These are phyloP conservation scores for Trichosporon ovoides DNA, from an alignment of 1,284 basidiomycete species.

Conservation along the genomic window DNA sequence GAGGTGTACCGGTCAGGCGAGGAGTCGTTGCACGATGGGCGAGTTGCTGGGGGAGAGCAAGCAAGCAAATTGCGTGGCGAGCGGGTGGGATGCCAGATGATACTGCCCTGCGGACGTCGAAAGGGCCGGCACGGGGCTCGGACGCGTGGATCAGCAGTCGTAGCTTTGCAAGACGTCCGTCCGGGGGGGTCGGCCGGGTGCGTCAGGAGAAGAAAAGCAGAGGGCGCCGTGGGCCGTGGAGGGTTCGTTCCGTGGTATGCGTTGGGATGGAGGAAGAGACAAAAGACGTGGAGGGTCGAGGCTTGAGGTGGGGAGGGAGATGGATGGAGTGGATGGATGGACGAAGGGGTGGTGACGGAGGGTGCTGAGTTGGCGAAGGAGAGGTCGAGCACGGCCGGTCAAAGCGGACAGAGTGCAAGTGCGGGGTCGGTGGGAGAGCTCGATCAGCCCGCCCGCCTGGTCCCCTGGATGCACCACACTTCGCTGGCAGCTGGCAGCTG, in stretches of 20 bases:
- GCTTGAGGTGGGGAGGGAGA: neutral
- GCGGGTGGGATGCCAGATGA: neutral
- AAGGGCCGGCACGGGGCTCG: neutral
- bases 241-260: neutral
- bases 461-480: neutral
- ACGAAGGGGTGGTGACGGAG: neutral
- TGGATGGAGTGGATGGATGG: neutral
- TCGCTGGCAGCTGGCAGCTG: neutral
- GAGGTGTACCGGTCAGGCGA: neutral
- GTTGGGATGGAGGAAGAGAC: neutral
- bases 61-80: constrained; percentile 4
- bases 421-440: no score
- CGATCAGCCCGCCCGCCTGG: no score
- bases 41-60: neutral
- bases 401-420: no score
- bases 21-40: neutral
- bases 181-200: neutral
- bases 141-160: neutral
- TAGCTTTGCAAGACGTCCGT: neutral
- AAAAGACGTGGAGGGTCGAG: neutral
- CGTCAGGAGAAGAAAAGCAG: neutral
- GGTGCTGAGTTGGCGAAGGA: constrained; percentile 2
- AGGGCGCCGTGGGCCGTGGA: neutral
- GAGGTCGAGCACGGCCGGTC: neutral
- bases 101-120: neutral